Base-by-base conservation (phyloP, 2,329 filamentous ascomycete species). In the Orbilia blumenaviensis region DNA sequence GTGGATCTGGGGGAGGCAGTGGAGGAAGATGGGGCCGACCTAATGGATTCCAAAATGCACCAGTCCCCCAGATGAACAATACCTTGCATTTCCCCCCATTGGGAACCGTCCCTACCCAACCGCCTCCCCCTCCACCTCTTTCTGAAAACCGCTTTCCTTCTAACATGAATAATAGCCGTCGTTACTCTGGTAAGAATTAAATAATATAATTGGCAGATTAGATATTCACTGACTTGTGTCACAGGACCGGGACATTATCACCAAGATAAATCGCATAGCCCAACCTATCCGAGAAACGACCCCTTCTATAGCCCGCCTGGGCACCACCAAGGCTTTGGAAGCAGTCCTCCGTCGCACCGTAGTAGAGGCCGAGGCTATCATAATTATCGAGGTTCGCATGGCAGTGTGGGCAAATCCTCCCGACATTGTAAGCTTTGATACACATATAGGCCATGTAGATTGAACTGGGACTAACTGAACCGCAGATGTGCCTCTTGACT, bases 1-100 rank as follows among this genome's bases (percentile, higher is more conserved):
- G 63, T 16, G 46, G 42, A 46, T n/a, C n/a, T n/a, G 42, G 42
- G 8, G 41, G 41, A 23, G 41, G 3, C 7, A 18, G 41, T 12
- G 42, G 72, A 60, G 64, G 64, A 25, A 58, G 64, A 54, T 76
- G 66, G 21, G 32, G 50, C 9, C 42, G 72, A 8, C 58, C 63
- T 16, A 52, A 41, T 10, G 42, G 38, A 10, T 76, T 44, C 29
- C 48, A 54, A 16, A 36, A 34, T 21, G 54, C 64, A 14, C 64
- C 72, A 3, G 58, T 69, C 3, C 72, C 72, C 12, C 72, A 76
- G 58, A 76, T 76, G 18, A 69, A 76, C 27, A 76, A 76, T 61
- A 50, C 54, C 9, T n/a, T 76, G 27, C 72, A 76, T 46, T 76
- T 76, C n/a, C 72, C 72, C 27, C 72, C 72, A 9, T 25, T 76